Conservation (phyloP, 2,329 filamentous ascomycete genomes). For the Penicillium oxalicum region DNA sequence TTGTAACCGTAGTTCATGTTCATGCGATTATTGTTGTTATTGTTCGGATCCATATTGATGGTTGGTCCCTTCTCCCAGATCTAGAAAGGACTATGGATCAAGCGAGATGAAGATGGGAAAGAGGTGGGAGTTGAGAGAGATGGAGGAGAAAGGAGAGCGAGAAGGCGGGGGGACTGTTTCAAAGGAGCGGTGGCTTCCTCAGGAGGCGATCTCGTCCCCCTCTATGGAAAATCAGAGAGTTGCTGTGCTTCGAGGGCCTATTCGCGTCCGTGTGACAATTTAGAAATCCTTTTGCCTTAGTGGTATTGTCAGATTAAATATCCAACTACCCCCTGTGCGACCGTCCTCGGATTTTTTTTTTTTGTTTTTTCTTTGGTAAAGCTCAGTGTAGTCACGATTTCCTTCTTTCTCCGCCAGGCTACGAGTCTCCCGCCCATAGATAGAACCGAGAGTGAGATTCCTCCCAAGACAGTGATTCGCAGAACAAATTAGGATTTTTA, state of each 20-base stretch:
- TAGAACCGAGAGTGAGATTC: too few species aligned
- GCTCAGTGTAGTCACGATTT: too few species aligned
- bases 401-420: too few species aligned
- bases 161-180: constrained; percentile 10
- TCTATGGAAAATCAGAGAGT: background rate
- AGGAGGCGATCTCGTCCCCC: constrained; percentile 18
- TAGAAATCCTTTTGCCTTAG: background rate
- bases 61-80: constrained; percentile 43
- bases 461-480: too few species aligned
- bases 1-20: constrained; percentile 49
- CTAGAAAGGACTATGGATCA: constrained; percentile 6
- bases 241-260: background rate
- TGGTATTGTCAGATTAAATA: too few species aligned
- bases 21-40: constrained; percentile 54
- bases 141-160: constrained; percentile 11
- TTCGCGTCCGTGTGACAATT: background rate
- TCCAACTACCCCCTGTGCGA: too few species aligned
- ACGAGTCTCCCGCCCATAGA: too few species aligned
- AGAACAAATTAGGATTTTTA: too few species aligned
- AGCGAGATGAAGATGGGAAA: constrained; percentile 8
- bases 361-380: too few species aligned
- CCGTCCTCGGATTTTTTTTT: too few species aligned
- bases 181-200: constrained; percentile 28
- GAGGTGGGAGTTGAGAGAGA: constrained; percentile 4
- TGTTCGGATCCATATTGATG: constrained; percentile 47